Base-by-base conservation (phyloP, 306 rosid species). In the Leucaena leucocephala region DNA sequence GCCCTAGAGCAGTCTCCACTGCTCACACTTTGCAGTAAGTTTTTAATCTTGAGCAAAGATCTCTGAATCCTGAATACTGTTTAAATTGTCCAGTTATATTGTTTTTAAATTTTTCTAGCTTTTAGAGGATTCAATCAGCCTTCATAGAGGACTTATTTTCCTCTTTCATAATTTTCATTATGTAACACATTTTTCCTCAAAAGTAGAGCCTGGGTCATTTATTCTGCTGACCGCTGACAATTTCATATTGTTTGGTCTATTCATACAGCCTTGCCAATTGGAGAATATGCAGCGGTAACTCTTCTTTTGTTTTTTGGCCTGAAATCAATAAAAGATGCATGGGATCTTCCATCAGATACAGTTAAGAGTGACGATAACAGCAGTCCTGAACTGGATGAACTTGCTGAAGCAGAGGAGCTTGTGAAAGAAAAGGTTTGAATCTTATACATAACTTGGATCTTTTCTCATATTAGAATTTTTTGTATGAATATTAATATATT, bases 221-320 rank as follows among this genome's bases (percentile, higher is more conserved):
- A 44, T 50, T 59, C 48, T 84, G 71, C 35, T 40, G 15, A 75
- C 72, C 68, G 46, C 78, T 77, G 67, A 81, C 71, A 46, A 70
- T 69, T 80, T 19, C 64, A 14, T 74, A 12, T 80, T 84, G 72
- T 63, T 59, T 75, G 82, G 68, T 84, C 75, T 80, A 45, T 79
- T 44, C 70, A 77, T 8, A 21, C 90, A 95, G 99, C 99, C 75
- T 78, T 93, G 91, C 98, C 99, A 36, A 88, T 95, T 58, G 99
- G 99, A 87, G 99, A 93, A 83, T 95, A 95, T 82, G 97, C 97
- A 35, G 99, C 98, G 1, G 93, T 93, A 59, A 87, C 99, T 84
- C 99, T 95, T 84, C 90, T 95, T 77, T 82, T 95, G 77, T 91
- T 95, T 87, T 95, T 95, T 2, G 97, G 99, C 80, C 85, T 95